These are phyloP conservation scores for Penicillium roqueforti DNA, from an alignment of 495 filamentous ascomycete species.

Conservation along the genomic window DNA sequence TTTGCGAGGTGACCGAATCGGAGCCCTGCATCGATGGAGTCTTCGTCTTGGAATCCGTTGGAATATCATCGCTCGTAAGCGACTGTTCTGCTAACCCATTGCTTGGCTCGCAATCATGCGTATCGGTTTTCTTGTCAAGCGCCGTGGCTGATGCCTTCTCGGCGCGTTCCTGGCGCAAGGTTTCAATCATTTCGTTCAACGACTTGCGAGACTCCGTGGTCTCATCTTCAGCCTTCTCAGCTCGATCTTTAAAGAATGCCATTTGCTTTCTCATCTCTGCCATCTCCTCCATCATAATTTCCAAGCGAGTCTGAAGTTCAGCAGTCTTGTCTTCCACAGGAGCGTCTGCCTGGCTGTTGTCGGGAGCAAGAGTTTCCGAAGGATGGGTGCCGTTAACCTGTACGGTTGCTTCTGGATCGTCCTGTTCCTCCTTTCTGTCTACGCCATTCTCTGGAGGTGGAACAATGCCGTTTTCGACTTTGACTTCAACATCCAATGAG, in stretches of 20 bases:
- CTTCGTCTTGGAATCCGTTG: constrained; percentile 13
- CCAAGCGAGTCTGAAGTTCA: constrained; percentile 66
- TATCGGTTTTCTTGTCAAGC: constrained; percentile 2
- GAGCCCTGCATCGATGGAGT: constrained; percentile 17
- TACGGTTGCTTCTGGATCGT: constrained; percentile 3
- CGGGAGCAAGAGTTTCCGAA: constrained; percentile 24
- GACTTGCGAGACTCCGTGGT: constrained; percentile 61
- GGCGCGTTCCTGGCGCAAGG: constrained; percentile 64
- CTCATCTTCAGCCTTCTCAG: constrained; percentile 76
- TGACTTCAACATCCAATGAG: constrained; percentile 18
- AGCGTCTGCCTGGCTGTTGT: constrained; percentile 30
- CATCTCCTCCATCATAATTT: constrained; percentile 79
- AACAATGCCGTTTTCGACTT: constrained; percentile 33
- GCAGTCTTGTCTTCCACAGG: constrained; percentile 29
- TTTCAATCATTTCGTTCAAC: constrained; percentile 83
- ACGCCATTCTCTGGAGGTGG: constrained; percentile 18
- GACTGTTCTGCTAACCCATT: constrained; percentile 5
- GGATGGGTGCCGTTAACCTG: constrained; percentile 18
- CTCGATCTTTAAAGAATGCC: constrained; percentile 68
- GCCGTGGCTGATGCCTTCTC: constrained; percentile 13
- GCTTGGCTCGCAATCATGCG: constrained; percentile 4
- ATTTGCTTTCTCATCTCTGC: constrained; percentile 75
- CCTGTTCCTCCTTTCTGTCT: constrained; percentile 11
- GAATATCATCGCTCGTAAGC: constrained; percentile 7
- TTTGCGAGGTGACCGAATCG: constrained; percentile 28